A percentile compares a stretch with the other conserved stretches of the same genome.
These are phyloP conservation scores for Medicago lupulina DNA, from an alignment of 306 rosid species.

Conservation along the genomic window DNA sequence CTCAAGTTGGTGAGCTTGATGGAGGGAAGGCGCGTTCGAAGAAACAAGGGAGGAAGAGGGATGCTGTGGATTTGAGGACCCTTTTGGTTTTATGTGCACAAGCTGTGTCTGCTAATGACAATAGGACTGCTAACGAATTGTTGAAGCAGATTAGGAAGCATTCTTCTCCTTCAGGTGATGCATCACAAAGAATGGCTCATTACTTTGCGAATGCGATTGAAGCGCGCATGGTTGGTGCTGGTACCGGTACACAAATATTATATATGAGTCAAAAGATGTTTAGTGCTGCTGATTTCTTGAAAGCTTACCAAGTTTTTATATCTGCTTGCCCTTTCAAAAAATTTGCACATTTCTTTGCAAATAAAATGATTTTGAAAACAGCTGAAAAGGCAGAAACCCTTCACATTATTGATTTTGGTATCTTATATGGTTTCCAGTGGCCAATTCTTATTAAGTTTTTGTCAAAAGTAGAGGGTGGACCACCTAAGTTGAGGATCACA, in stretches of 20 bases:
- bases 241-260: conserved; percentile 61
- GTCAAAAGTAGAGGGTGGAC: conserved; percentile 66
- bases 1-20: conserved; percentile 37
- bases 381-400: conserved; percentile 63
- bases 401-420: conserved; percentile 86
- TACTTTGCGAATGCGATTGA: conserved; percentile 68
- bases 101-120: conserved; percentile 65
- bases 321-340: conserved; percentile 72
- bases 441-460: conserved; percentile 75
- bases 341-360: conserved; percentile 61
- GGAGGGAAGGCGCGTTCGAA: conserved; percentile 53
- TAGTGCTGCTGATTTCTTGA: conserved; percentile 63
- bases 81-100: conserved; percentile 72
- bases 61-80: conserved; percentile 67
- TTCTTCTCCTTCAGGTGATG: conserved; percentile 68
- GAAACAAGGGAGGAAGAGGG: conserved; percentile 57
- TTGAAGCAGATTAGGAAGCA: conserved; percentile 73
- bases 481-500: conserved; percentile 80
- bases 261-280: conserved; percentile 50
- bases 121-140: conserved; percentile 65
- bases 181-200: conserved; percentile 74
- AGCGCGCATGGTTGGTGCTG: conserved; percentile 73
- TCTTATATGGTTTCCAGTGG: conserved; percentile 89
- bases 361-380: conserved; percentile 52
- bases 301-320: conserved; percentile 58